Conservation (phyloP, 2,329 filamentous ascomycete species). For the Ophiostoma pallidulum region DNA sequence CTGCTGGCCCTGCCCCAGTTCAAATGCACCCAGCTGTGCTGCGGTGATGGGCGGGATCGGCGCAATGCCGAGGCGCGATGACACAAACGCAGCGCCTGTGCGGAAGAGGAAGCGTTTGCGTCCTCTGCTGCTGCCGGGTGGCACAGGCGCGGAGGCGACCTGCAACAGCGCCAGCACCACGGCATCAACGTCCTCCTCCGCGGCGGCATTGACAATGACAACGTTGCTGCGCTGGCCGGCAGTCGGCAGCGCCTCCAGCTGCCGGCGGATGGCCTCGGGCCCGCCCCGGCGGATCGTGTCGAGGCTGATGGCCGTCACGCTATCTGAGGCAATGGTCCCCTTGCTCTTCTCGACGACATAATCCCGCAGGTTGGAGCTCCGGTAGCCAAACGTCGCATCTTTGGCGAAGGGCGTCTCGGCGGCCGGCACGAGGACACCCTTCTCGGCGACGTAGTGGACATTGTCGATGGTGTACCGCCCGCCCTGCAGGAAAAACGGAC, state of each 20-base stretch:
- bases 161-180: conserved; percentile 39
- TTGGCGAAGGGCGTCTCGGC: conserved; percentile 45
- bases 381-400: conserved; percentile 49
- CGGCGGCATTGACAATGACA: conserved; percentile 39
- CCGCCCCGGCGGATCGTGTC: conserved; percentile 32
- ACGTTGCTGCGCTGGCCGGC: conserved; percentile 28
- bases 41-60: background rate
- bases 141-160: conserved; percentile 21
- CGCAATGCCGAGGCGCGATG: background rate
- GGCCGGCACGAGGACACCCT: conserved; percentile 32
- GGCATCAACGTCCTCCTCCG: conserved; percentile 43
- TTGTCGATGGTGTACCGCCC: conserved; percentile 48
- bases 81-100: conserved; percentile 6
- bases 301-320: conserved; percentile 35
- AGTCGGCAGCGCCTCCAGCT: conserved; percentile 33
- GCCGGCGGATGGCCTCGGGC: conserved; percentile 32
- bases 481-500: conserved; percentile 51
- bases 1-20: no score
- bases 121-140: no score
- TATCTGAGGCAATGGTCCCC: conserved; percentile 22
- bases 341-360: conserved; percentile 46
- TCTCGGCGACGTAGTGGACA: conserved; percentile 42
- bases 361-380: conserved; percentile 41
- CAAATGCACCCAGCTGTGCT: no score
- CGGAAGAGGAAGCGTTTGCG: conserved; percentile 30